phyloP scores from a whole-genome alignment of 148 eudicot genomes.

The Amaranthus palmeri region DNA sequence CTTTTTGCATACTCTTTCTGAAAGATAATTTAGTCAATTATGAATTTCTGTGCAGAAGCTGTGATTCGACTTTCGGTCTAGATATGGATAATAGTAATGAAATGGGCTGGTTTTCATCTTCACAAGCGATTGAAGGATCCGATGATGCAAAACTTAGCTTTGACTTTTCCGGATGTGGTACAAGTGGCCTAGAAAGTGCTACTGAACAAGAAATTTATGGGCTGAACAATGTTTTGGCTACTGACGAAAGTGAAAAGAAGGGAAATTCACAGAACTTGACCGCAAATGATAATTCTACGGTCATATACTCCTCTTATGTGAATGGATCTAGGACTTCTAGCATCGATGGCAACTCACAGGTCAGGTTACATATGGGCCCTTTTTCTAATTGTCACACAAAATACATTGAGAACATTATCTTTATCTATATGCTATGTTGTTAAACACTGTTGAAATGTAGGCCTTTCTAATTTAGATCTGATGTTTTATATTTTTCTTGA shows the following conservation, averaged over 20 bases:
- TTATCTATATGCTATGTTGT: neutral
- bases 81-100: conserved; percentile 51
- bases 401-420: neutral
- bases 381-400: no score
- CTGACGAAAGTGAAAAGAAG: conserved; percentile 30
- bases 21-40: neutral
- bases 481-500: neutral
- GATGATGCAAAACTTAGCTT: conserved; percentile 44
- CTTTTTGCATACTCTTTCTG: conserved; percentile 5
- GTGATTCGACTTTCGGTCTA: conserved; percentile 84
- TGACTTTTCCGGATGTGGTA: conserved; percentile 39
- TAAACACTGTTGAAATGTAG: neutral
- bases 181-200: conserved; percentile 29
- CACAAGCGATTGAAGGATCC: conserved; percentile 53
- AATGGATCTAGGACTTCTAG: conserved; percentile 31
- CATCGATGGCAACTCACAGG: conserved; percentile 25
- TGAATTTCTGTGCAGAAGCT: conserved; percentile 43
- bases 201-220: conserved; percentile 32
- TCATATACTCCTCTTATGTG: conserved; percentile 23
- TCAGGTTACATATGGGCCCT: neutral
- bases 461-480: neutral
- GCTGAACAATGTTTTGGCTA: conserved; percentile 26
- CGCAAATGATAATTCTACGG: conserved; percentile 24
- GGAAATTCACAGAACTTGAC: conserved; percentile 27
- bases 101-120: conserved; percentile 60